phyloP scores from a whole-genome alignment of 163 green algal genomes.

The Scenedesmus sp. region DNA sequence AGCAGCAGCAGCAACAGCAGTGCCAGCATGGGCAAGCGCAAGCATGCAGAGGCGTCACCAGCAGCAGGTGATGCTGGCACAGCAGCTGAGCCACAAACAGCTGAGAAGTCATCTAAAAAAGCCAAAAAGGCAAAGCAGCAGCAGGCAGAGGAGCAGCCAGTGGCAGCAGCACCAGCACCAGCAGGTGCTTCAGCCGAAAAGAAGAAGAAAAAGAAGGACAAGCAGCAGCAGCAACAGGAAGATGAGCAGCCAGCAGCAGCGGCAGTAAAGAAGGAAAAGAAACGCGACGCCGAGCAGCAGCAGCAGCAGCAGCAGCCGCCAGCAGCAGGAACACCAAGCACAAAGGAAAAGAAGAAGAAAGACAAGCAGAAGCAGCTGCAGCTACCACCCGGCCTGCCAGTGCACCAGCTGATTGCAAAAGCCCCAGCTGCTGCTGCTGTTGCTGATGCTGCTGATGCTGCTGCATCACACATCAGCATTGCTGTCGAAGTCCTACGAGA shows the following conservation, averaged over 20 bases:
- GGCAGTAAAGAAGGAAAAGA: neutral
- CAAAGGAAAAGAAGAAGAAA: neutral
- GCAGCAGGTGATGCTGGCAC: neutral
- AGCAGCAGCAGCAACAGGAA: neutral
- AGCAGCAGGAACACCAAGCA: neutral
- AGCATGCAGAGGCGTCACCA: slow-evolving; percentile 1
- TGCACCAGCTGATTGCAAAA: neutral
- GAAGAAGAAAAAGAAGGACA: neutral
- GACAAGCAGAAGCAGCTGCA: slow-evolving; percentile 6
- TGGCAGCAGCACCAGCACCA: slow-evolving; percentile 1
- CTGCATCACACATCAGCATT: neutral
- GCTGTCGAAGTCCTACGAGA: neutral
- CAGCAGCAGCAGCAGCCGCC: neutral
- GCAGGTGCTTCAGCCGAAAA: neutral
- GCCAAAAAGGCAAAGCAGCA: neutral
- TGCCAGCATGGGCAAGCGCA: slow-evolving; percentile 1
- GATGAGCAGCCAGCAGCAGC: neutral
- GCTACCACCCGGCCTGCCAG: neutral
- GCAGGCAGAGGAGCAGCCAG: neutral
- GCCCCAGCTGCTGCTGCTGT: neutral
- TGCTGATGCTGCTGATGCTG: too few relatives aligned
- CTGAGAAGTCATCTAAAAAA: neutral
- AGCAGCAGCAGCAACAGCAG: slow-evolving; percentile 2
- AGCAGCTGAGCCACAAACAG: neutral
- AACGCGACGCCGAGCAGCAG: neutral